Evolutionary conservation across 1,139 yeast species (phyloP), one percentile per base, ranked within the genome.

Genomic region (Yamadazyma triangularis): DNA sequence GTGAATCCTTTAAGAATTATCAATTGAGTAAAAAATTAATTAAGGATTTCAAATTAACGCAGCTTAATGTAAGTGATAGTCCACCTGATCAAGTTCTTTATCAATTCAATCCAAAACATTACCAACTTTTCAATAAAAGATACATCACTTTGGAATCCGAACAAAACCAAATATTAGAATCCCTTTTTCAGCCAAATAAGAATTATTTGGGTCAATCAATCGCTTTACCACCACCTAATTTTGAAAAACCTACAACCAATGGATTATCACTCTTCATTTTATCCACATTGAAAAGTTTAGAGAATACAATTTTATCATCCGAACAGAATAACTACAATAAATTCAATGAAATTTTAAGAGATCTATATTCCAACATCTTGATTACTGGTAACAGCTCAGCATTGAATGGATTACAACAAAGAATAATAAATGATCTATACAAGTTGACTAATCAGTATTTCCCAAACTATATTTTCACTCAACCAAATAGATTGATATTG

Each of bases 311-410:
- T 25, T 45, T 62, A 25, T 56, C 63, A 4, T 41, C 47, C 9
- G 48, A 53, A 28, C 46, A 51, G 14, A 47, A 44, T 31, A 53
- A 56, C 24, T 50, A 47, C 33, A 48, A 50, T 32, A 51, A 57
- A 28, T 64, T 66, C 40, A 62, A 60, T 38, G 73, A 68, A 34
- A 56, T 60, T 14, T 62, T 67, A 47, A 63, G 60, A 37, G 60
- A 51, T 24, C 54, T 66, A 30, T 55, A 80, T 31, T 64, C 75
- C n/a, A 80, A 78, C 47, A 71, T 82, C 8, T 70, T 83, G 24
- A 64, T 83, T 31, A 79, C 84, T 4, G 91, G 93, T 21, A 78
- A 81, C 8, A 56, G 77, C 1, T 71, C 87, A 2, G 58, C 73
- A 35, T 61, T 79, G 16, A 70, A 73, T 14, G 86, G 85, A 3